These are phyloP conservation scores for Diplocarpon mali DNA, from an alignment of 2,329 filamentous ascomycete genomes.

Conservation along the genomic window DNA sequence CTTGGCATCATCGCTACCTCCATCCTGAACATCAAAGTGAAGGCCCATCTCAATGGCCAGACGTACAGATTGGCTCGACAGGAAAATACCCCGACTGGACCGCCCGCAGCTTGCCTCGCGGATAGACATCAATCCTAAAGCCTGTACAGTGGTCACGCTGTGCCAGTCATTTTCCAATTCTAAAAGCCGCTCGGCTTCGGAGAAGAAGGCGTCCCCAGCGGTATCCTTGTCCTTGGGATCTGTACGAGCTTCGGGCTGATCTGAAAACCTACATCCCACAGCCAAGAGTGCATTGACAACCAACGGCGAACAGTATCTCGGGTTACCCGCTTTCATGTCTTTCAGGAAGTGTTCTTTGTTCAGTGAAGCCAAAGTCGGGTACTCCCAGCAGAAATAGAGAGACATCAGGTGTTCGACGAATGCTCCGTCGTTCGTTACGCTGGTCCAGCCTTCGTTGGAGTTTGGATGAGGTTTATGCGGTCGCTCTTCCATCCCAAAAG, in stretches of 20 bases:
- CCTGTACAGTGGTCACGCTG: slow-evolving; percentile 60
- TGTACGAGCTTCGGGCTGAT: slow-evolving; percentile 49
- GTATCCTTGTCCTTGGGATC: slow-evolving; percentile 51
- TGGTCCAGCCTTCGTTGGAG: slow-evolving; percentile 56
- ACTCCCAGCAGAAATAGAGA: slow-evolving; percentile 66
- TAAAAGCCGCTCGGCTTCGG: slow-evolving; percentile 53
- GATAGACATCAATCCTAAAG: slow-evolving; percentile 65
- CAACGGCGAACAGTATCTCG: slow-evolving; percentile 32
- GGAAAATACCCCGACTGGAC: slow-evolving; percentile 63
- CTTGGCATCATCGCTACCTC: slow-evolving; percentile 32
- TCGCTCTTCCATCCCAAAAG: slow-evolving; percentile 47
- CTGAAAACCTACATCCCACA: slow-evolving; percentile 58
- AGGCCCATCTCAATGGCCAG: slow-evolving; percentile 45
- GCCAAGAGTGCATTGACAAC: slow-evolving; percentile 29
- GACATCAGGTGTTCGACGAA: slow-evolving; percentile 54
- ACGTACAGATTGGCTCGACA: slow-evolving; percentile 60
- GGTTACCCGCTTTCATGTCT: slow-evolving; percentile 16
- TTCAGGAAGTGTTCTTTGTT: slow-evolving; percentile 35
- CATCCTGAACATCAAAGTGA: slow-evolving; percentile 13
- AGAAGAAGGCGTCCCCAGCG: slow-evolving; percentile 64
- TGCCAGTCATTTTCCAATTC: slow-evolving; percentile 42
- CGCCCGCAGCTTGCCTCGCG: slow-evolving; percentile 62
- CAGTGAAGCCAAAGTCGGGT: slow-evolving; percentile 63
- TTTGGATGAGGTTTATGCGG: slow-evolving; percentile 62
- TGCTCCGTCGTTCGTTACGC: slow-evolving; percentile 42